phyloP scores from a whole-genome alignment of 148 eudicot genomes.

The Euryodendron excelsum region DNA sequence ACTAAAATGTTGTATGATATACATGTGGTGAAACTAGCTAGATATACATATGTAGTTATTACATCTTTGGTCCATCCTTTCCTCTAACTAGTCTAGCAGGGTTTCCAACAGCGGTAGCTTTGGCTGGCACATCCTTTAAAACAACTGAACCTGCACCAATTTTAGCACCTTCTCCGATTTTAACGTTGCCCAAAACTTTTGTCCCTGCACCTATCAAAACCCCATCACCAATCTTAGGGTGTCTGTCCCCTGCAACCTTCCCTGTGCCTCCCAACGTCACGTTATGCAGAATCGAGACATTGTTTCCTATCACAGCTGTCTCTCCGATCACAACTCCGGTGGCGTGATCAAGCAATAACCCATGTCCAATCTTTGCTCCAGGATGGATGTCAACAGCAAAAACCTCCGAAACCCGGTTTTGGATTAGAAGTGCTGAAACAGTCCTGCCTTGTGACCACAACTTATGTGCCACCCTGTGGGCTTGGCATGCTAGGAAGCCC shows the following conservation, averaged over 20 bases:
- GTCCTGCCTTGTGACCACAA: conserved; percentile 34
- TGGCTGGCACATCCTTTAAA: conserved; percentile 31
- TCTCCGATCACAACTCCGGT: conserved; percentile 58
- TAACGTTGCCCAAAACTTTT: conserved; percentile 33
- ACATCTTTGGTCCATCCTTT: conserved; percentile 19
- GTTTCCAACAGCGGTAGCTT: conserved; percentile 52
- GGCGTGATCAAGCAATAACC: conserved; percentile 49
- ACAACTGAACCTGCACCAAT: conserved; percentile 42
- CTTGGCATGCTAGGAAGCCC: conserved; percentile 53
- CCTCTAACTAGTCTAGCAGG: conserved; percentile 42
- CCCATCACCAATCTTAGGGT: conserved; percentile 53
- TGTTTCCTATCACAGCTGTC: conserved; percentile 47
- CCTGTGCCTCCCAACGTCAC: conserved; percentile 60
- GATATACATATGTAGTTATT: no score
- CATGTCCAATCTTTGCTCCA: conserved; percentile 41
- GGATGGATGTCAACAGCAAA: conserved; percentile 57
- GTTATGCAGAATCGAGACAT: conserved; percentile 42
- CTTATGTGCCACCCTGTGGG: conserved; percentile 42
- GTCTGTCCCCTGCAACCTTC: conserved; percentile 44
- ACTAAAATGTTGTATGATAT: no score
- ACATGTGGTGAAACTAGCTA: not conserved
- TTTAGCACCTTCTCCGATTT: conserved; percentile 37
- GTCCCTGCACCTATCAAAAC: conserved; percentile 55
- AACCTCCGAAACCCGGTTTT: conserved; percentile 46
- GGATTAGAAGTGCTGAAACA: conserved; percentile 29